Evolutionary conservation across 768 basidiomycete genomes (phyloP).

Genomic region (Agaricus sinodeliciosus): DNA sequence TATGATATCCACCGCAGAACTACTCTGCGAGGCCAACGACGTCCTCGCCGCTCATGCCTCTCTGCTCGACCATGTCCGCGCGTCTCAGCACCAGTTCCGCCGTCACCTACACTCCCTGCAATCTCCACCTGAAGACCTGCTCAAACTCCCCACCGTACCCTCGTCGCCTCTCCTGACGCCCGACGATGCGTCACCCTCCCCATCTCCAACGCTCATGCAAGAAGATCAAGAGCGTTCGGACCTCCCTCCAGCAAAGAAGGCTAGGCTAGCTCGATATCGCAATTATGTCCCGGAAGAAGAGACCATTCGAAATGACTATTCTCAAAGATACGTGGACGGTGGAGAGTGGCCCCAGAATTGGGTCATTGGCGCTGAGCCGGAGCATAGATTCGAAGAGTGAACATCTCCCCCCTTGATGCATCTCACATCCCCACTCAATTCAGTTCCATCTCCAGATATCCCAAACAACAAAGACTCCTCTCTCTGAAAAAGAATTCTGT

Average conservation of each 20-base stretch:
- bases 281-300: constrained; percentile 94
- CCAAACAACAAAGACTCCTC: constrained; percentile 84
- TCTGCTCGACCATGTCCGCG: constrained; percentile 49
- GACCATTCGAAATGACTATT: constrained; percentile 94
- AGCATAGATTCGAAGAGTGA: constrained; percentile 90
- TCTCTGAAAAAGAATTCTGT: constrained; percentile 79
- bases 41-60: constrained; percentile 56
- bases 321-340: constrained; percentile 81
- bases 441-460: constrained; percentile 55
- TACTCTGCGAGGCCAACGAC: constrained; percentile 57
- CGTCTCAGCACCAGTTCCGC: constrained; percentile 49
- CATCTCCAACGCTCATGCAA: constrained; percentile 35
- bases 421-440: not conserved
- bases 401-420: constrained; percentile 21
- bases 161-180: constrained; percentile 51
- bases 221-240: constrained; percentile 19
- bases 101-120: constrained; percentile 48
- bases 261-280: constrained; percentile 58
- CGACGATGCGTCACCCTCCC: constrained; percentile 35
- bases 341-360: constrained; percentile 94
- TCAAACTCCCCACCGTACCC: constrained; percentile 51
- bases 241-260: constrained; percentile 66
- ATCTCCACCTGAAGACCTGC: constrained; percentile 48
- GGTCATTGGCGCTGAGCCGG: constrained; percentile 85
- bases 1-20: constrained; percentile 33